Evolutionary conservation across 768 basidiomycete species (phyloP).

Genomic region (Mycena filopes): DNA sequence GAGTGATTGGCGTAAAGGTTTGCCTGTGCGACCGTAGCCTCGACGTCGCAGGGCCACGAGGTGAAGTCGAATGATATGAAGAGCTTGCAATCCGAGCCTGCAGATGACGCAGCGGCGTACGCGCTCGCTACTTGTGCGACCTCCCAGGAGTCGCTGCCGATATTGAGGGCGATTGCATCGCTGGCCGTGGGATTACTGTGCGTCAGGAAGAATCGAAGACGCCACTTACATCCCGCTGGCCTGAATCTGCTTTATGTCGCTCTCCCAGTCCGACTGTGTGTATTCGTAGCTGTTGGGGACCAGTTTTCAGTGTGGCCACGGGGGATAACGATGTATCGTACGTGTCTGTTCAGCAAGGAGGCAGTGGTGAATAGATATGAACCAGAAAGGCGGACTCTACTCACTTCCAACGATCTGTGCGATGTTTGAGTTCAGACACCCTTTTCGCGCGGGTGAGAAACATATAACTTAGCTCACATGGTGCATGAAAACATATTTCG

Average conservation of each 20-base stretch:
- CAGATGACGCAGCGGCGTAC: constrained; percentile 58
- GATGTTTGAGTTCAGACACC: too few species aligned
- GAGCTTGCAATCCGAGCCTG: constrained; percentile 58
- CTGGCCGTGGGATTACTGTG: constrained; percentile 46
- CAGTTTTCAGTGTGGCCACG: too few species aligned
- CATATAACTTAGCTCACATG: constrained; percentile 43
- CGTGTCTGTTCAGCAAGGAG: constrained; percentile 49
- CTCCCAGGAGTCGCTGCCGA: constrained; percentile 67
- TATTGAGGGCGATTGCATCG: constrained; percentile 73
- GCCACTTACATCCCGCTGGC: constrained; percentile 54
- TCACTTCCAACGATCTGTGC: constrained; percentile 58
- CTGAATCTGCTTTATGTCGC: constrained; percentile 53
- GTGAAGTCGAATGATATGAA: constrained; percentile 69
- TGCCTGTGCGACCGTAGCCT: too few species aligned
- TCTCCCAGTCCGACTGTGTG: constrained; percentile 50
- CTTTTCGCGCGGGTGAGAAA: too few species aligned
- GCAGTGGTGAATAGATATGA: neutral
- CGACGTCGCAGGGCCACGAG: constrained; percentile 55
- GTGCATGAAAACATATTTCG: constrained; percentile 64
- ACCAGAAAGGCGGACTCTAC: too few species aligned
- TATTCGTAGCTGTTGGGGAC: constrained; percentile 52
- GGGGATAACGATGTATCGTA: too few species aligned
- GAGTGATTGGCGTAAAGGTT: too few species aligned
- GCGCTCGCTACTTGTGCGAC: constrained; percentile 59
- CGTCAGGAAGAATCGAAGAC: neutral